Evolutionary conservation across 176 grass and related monocot species (phyloP).

Genomic region (Alopecurus myosuroides): DNA sequence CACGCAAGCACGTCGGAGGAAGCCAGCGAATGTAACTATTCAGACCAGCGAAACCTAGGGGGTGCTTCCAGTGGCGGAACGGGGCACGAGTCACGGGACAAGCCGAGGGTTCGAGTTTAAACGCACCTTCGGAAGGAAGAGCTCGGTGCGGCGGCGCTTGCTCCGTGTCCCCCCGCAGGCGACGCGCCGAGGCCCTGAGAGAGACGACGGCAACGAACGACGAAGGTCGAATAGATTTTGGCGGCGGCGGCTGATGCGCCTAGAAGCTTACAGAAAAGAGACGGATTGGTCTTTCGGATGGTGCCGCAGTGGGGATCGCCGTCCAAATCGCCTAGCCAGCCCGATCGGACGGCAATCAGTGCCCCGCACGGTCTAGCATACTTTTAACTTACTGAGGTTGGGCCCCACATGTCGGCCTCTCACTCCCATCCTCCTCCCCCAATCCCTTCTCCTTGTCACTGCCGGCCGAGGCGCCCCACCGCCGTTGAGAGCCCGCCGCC

Average conservation of each 20-base stretch:
- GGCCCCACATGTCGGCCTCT: conserved; percentile 1
- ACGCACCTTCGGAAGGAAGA: conserved; percentile 1
- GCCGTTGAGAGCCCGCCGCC: neutral
- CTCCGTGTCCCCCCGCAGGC: neutral
- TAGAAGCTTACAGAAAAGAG: conserved; percentile 16
- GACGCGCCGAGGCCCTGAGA: neutral
- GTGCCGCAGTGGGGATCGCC: neutral
- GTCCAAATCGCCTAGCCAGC: neutral
- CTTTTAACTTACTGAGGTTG: neutral
- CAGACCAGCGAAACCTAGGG: neutral
- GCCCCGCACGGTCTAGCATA: fast-evolving
- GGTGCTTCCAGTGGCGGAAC: neutral
- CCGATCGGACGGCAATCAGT: neutral
- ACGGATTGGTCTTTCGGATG: neutral
- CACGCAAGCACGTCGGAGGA: neutral
- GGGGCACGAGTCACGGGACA: neutral
- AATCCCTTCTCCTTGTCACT: neutral
- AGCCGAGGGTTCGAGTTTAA: neutral
- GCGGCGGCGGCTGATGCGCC: conserved; percentile 7
- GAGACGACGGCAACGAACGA: neutral
- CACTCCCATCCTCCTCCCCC: fast-evolving
- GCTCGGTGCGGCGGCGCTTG: neutral
- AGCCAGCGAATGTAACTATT: neutral
- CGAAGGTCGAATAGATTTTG: neutral
- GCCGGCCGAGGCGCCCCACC: neutral